Base-by-base conservation (phyloP, 2,329 filamentous ascomycete species). In the Pseudopithomyces chartarum region DNA sequence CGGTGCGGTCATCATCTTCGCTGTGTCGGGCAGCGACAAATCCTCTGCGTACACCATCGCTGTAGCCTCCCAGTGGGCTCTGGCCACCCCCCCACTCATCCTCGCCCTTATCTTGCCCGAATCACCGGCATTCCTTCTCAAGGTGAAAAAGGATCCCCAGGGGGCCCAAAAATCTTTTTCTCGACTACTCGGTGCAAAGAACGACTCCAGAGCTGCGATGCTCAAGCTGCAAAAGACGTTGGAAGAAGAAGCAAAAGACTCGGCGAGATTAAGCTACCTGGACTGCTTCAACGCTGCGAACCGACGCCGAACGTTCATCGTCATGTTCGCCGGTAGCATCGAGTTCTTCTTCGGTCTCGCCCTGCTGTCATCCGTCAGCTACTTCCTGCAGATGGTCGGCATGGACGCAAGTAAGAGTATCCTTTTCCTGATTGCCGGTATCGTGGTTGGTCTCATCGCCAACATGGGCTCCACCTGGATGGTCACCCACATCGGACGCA, bases 191-290 rank as follows among this genome's bases (percentile, higher is more conserved):
- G 76, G 77, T 0, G 49, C 65, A 0, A 70, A 69, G 39, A 55
- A 64, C 49, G 42, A 78, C 33, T 73, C 77, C 1, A 60, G 60
- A 0, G 58, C 58, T 1, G 56, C 66, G 7, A 23, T 77, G 1
- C 57, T 65, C 7, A 66, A 69, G 13, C 58, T 76, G 33, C 69
- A 82, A 6, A 65, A 73, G 10, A 75, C 78, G 19, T 79, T 86
- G 54, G 76, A 79, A 59, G 72, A 77, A n/a, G 82, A 84, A 53
- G 76, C 80, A 22, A 78, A 82, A 58, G 75, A 80, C 52, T 73
- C 78, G 6, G 64, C 63, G 2, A 66, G 66, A 3, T 56, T 67
- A 10, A 68, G 68, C 4, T 60, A 70, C 0, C 67, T 62, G 2
- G 77, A 65, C 20, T 63, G 60, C 47, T 63, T 65, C 47, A 58